Base-by-base conservation (phyloP, 805 yeast genomes). In the Hanseniaspora clermontiae region DNA sequence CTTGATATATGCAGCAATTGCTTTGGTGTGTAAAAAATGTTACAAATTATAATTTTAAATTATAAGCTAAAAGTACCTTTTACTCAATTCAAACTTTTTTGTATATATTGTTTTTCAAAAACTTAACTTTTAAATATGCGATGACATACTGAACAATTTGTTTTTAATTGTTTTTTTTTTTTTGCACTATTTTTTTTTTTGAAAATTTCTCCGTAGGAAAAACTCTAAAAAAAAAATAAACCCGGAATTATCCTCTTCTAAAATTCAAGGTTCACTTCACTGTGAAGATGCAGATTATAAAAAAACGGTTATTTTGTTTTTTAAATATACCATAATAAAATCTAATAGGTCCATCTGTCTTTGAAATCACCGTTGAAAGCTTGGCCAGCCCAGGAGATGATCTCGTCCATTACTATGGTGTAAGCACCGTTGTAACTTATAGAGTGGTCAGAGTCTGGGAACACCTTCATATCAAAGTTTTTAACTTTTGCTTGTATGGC, bases 391-490 rank as follows among this genome's bases (percentile, higher is more conserved):
- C 95, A 86, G 54, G 67, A 67, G 27, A 84, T 66, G 42, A 86
- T 69, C 67, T 80, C 80, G 65, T 85, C 87, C 65, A 77, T 84
- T 19, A 86, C 82, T 9, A 86, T 78, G n/a, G 64, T 71, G 62
- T 79, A 77, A 2, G 87, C 91, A 66, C 85, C 83, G 65, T 86
- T 91, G 68, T 78, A 82, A 47, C 79, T 71, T 58, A 86, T 84
- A 40, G 80, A 71, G 65, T 86, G 95, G 63, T 85, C 89, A 38
- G 85, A 80, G 63, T 86, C 95, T 5, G 95, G 91, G 74, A 85
- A 86, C 8, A 84, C 76, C 70, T 81, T 84, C 58, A 84, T 72
- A 63, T 86, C 93, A 61, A 81, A 86, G 69, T 93, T 93, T 64
- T 87, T 95, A n/a, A 89, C 78, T 2, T 77, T 77, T n/a, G 74